Conservation (phyloP, 1,284 basidiomycete genomes). For the Ustilago xerochloae region DNA sequence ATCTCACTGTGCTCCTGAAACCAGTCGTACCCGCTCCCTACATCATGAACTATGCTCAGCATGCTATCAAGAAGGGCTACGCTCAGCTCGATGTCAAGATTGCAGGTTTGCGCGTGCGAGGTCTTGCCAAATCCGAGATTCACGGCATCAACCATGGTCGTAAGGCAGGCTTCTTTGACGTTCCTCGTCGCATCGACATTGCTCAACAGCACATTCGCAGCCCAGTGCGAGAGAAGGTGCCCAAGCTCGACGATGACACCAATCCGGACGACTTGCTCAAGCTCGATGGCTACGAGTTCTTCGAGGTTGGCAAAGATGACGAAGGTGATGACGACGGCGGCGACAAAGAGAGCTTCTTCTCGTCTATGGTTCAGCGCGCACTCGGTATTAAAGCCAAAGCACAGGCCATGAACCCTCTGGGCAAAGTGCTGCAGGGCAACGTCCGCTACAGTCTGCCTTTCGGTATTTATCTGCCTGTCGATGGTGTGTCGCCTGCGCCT, state of each 20-base stretch:
- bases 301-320: constrained; percentile 51
- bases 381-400: constrained; percentile 60
- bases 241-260: constrained; percentile 45
- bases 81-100: constrained; percentile 60
- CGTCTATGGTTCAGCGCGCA: constrained; percentile 40
- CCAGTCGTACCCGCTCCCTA: constrained; percentile 55
- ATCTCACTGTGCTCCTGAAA: constrained; percentile 58
- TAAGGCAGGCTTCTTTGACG: constrained; percentile 46
- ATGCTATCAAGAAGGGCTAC: constrained; percentile 43
- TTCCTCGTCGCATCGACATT: constrained; percentile 53
- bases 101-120: constrained; percentile 49
- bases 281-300: constrained; percentile 63
- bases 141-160: constrained; percentile 36
- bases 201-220: constrained; percentile 46
- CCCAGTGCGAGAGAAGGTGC: constrained; percentile 48
- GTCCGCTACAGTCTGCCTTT: constrained; percentile 61
- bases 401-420: constrained; percentile 56
- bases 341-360: constrained; percentile 5
- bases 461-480: constrained; percentile 56
- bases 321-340: constrained; percentile 14
- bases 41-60: constrained; percentile 53
- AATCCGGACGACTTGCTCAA: constrained; percentile 48
- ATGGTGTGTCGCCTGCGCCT: constrained; percentile 7
- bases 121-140: constrained; percentile 51
- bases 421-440: constrained; percentile 54